Percentiles rank a stretch among this genome's conserved stretches.
Conservation (phyloP, 164 flowering plant species). For the Stephania japonica region DNA sequence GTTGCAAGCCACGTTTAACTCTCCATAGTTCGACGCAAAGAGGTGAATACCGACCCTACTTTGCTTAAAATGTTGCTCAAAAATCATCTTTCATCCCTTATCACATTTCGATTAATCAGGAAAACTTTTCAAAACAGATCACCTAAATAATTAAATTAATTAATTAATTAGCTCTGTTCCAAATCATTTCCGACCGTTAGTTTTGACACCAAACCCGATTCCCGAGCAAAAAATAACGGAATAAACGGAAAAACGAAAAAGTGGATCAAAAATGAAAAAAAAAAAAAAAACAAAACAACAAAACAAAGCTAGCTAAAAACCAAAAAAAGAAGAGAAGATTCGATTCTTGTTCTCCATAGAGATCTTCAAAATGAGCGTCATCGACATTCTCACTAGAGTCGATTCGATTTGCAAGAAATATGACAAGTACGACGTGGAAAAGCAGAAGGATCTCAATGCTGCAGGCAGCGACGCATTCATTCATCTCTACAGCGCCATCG, state of each 20-base stretch:
- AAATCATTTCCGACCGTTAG: not conserved
- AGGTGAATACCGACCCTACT: too few relatives aligned
- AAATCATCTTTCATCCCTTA: too few relatives aligned
- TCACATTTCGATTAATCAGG: too few relatives aligned
- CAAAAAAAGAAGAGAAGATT: not conserved
- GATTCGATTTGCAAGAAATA: conserved; percentile 83
- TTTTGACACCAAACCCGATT: not conserved
- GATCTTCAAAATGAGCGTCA: conserved; percentile 52
- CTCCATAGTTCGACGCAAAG: too few relatives aligned
- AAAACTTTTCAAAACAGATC: too few relatives aligned
- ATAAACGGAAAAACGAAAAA: not conserved
- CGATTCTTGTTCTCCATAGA: not conserved
- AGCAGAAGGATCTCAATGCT: conserved; percentile 56
- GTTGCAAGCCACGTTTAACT: too few relatives aligned
- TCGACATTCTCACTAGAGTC: conserved; percentile 72
- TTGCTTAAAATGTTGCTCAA: too few relatives aligned
- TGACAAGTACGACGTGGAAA: conserved; percentile 82
- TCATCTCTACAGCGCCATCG: conserved; percentile 61
- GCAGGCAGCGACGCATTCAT: conserved; percentile 84
- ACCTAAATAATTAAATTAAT: too few relatives aligned
- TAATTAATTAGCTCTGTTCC: too few relatives aligned
- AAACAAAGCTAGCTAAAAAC: not conserved
- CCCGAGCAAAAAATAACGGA: not conserved
- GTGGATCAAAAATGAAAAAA: not conserved
- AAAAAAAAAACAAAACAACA: too few relatives aligned